Percentiles rank a stretch among this genome's conserved stretches.
phyloP scores from a whole-genome alignment of 768 basidiomycete species.

The Heimioporus sp. region DNA sequence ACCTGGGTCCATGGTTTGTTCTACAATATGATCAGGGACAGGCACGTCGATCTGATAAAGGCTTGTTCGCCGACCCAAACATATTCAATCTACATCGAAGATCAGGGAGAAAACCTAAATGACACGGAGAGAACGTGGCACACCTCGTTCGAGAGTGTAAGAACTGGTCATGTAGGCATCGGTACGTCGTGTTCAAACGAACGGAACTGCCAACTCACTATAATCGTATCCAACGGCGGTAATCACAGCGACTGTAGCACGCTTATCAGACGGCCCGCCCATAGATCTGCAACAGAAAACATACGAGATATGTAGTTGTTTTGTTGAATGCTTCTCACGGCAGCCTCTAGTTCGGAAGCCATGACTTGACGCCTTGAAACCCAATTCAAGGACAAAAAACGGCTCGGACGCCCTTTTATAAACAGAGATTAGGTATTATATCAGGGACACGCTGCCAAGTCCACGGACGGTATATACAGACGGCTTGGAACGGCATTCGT shows the following conservation, averaged over 20 bases:
- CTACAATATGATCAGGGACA: neutral
- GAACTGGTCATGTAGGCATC: neutral
- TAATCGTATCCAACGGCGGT: neutral
- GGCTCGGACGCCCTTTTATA: no score
- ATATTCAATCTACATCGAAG: neutral
- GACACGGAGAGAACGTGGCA: neutral
- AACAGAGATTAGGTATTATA: no score
- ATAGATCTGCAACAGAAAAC: neutral
- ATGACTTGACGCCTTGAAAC: neutral
- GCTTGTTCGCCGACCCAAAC: neutral
- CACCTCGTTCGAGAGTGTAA: slow-evolving; percentile 4
- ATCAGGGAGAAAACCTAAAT: neutral
- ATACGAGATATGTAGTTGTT: neutral
- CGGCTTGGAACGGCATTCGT: no score
- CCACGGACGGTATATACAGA: no score
- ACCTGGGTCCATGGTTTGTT: neutral
- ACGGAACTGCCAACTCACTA: neutral
- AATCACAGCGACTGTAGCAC: neutral
- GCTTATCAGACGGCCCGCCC: neutral
- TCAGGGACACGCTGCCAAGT: no score
- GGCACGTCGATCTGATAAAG: neutral
- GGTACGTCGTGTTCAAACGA: neutral
- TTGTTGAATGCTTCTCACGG: neutral
- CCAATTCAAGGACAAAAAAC: no score
- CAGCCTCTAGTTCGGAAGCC: neutral